Base-by-base conservation (phyloP, 1,139 yeast species). In the Yamadazyma diddensiae region DNA sequence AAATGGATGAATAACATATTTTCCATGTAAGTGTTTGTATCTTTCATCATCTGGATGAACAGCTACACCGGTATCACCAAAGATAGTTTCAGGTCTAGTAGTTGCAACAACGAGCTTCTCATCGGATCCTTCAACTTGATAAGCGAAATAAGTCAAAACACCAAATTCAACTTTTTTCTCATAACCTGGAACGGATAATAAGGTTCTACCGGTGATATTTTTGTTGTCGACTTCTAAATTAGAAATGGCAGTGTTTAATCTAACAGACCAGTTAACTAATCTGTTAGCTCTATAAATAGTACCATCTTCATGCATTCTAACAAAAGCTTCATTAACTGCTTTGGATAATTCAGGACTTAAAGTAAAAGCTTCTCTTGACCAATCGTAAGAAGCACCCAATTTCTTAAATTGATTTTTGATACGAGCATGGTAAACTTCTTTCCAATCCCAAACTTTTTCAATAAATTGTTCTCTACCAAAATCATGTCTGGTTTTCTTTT, bases 41-140 rank as follows among this genome's bases (percentile, higher is more conserved):
- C 98, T 81, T 29, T 80, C 69, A 65, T 92, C 98, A 31, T 90
- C 77, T 35, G 98, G 98, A 59, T 92, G 98, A 36, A 92, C 95
- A 26, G 98, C 98, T 48, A 92, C 83, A 56, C 84, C 98, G 39
- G 97, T 88, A 65, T 92, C 98, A 71, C 98, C 98, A 52, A 92
- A 90, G 50, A 92, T 69, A 38, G 98, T 92, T 67, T 92, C 98
- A 30, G 98, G 98, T 79, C 98, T 92, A 28, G 98, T 92, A 32
- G 98, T 92, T 29, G 98, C 98, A 45, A 92, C 95, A 39, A 92
- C 72, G 38, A 92, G 57, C 61, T 77, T 83, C 64, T 92, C 98
- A 47, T 84, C 94, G n/a, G 92, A 79, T 35, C 70, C 84, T 43
- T 83, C 94, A 39, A 92, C 90, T 41, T 78, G 86, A 61, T 92